A percentile compares a stretch with the other conserved stretches of the same genome.
Evolutionary conservation across 257 asterid species (phyloP).

Genomic region (Scutellaria baicalensis): DNA sequence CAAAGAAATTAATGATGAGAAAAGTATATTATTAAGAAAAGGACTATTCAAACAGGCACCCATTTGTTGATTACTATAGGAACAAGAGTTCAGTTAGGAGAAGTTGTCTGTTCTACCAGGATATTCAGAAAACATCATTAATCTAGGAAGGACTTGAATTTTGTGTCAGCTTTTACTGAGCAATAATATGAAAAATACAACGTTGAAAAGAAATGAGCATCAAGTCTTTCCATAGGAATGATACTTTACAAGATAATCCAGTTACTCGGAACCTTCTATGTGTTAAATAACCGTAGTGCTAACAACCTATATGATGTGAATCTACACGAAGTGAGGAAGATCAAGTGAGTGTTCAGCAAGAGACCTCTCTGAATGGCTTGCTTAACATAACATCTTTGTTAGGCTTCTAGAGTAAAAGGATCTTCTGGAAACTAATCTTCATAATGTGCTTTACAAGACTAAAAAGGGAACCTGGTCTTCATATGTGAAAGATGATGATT

Average conservation of each 20-base stretch:
- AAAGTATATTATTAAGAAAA: neutral
- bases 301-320: neutral
- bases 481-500: neutral
- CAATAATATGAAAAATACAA: neutral
- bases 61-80: neutral
- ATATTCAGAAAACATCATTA: neutral
- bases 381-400: neutral
- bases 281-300: neutral
- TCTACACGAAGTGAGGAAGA: neutral
- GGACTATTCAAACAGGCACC: no score
- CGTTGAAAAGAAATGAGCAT: neutral
- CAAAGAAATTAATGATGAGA: neutral
- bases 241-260: no score
- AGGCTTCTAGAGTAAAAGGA: no score
- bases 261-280: no score
- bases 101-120: neutral
- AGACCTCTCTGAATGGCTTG: neutral
- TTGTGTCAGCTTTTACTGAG: neutral
- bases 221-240: neutral
- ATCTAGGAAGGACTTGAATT: neutral
- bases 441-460: neutral
- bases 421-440: neutral
- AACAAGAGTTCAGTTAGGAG: neutral
- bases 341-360: neutral
- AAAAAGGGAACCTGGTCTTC: neutral